These are phyloP conservation scores for Polyporus arcularius DNA, from an alignment of 768 basidiomycete species.

Conservation along the genomic window DNA sequence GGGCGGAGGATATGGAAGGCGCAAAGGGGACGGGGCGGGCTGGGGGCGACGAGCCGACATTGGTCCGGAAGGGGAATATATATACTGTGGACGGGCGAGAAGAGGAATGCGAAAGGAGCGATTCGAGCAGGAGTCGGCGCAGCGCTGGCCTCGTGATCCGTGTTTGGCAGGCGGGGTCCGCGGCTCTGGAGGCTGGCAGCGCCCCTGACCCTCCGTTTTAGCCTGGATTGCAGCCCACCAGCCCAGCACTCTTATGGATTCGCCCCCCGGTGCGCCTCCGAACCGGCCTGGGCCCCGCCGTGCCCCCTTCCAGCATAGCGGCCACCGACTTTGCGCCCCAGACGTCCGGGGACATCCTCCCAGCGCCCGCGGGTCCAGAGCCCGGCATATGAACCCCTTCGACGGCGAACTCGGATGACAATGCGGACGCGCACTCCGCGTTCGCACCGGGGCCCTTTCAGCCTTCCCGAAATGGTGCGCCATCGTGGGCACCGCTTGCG, in stretches of 20 bases:
- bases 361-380: not conserved
- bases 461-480: slow-evolving; percentile 23
- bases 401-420: not conserved
- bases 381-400: not conserved
- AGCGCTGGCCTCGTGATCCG: slow-evolving; percentile 29
- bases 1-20: slow-evolving; percentile 30
- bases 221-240: slow-evolving; percentile 4
- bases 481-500: slow-evolving; percentile 6
- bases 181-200: slow-evolving; percentile 26
- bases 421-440: not conserved
- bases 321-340: slow-evolving; percentile 8
- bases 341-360: not conserved
- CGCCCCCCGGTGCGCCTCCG: not conserved
- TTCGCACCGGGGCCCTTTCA: slow-evolving; percentile 27
- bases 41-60: slow-evolving; percentile 21
- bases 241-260: slow-evolving; percentile 10
- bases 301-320: slow-evolving; percentile 10
- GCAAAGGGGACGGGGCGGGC: slow-evolving; percentile 23
- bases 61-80: slow-evolving; percentile 26
- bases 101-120: not conserved
- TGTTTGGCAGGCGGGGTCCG: slow-evolving; percentile 27
- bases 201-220: slow-evolving; percentile 19
- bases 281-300: not conserved
- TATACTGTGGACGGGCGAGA: slow-evolving; percentile 16
- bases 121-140: slow-evolving; percentile 10